phyloP scores from a whole-genome alignment of 2,329 filamentous ascomycete genomes.

The Geoglossum cookeanum region DNA sequence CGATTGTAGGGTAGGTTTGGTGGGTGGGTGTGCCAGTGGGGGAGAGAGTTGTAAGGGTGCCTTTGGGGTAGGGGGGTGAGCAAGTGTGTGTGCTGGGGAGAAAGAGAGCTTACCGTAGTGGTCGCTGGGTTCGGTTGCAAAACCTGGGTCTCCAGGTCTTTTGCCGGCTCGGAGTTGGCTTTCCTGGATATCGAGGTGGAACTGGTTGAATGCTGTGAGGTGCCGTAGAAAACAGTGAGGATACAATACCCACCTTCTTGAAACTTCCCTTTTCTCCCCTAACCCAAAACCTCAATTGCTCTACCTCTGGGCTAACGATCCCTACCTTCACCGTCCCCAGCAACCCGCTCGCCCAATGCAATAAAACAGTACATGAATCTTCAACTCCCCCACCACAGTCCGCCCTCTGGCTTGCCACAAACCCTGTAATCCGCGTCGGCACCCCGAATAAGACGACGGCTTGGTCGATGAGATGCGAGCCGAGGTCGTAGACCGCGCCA shows the following conservation, averaged over 20 bases:
- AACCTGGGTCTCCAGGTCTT: constrained; percentile 39
- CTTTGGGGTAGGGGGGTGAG: neutral
- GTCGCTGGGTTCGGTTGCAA: constrained; percentile 42
- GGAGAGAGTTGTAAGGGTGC: neutral
- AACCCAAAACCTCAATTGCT: constrained; percentile 60
- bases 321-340: constrained; percentile 51
- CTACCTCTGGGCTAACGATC: constrained; percentile 46
- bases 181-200: constrained; percentile 53
- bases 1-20: constrained; percentile 35
- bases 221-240: no score
- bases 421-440: constrained; percentile 46
- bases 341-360: constrained; percentile 44
- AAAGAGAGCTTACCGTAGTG: constrained; percentile 30
- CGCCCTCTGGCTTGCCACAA: constrained; percentile 47
- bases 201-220: constrained; percentile 9
- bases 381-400: constrained; percentile 32
- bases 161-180: constrained; percentile 48
- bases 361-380: constrained; percentile 38
- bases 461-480: constrained; percentile 61
- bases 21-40: constrained; percentile 25
- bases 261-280: constrained; percentile 56
- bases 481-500: constrained; percentile 54
- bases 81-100: neutral
- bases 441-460: constrained; percentile 50
- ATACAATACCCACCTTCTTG: constrained; percentile 31